Evolutionary conservation across 176 grass and related monocot species (phyloP).

Genomic region (Eremochloa ophiuroides): DNA sequence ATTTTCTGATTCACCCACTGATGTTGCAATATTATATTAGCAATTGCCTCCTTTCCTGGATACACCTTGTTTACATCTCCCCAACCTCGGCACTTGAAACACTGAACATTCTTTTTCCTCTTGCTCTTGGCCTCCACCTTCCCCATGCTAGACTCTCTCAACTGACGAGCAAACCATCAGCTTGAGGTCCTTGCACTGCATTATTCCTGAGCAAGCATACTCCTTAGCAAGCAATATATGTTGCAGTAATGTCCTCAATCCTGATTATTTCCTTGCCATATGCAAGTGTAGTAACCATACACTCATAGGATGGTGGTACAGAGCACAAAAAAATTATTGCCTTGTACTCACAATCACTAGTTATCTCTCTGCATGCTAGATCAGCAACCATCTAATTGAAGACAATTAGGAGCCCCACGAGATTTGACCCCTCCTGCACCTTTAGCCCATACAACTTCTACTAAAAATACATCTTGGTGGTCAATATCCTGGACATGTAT

Average conservation of each 20-base stretch:
- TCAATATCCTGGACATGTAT: not conserved
- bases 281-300: not conserved
- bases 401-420: not conserved
- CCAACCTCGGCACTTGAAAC: no score
- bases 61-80: no score
- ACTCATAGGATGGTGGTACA: not conserved
- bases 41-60: no score
- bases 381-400: no score
- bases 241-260: no score
- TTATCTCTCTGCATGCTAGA: not conserved
- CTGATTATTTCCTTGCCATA: not conserved
- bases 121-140: not conserved
- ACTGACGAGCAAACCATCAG: not conserved
- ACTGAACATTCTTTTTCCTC: not conserved
- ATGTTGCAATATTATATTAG: no score
- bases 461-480: not conserved
- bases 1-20: not conserved
- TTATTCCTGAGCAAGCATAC: not conserved
- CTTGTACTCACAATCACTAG: not conserved
- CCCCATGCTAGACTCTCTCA: not conserved
- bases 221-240: no score
- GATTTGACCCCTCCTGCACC: no score
- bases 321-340: not conserved
- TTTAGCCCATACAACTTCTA: no score
- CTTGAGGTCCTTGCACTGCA: not conserved